phyloP scores from a whole-genome alignment of 768 basidiomycete species.

The Clitopilus passeckerianus region DNA sequence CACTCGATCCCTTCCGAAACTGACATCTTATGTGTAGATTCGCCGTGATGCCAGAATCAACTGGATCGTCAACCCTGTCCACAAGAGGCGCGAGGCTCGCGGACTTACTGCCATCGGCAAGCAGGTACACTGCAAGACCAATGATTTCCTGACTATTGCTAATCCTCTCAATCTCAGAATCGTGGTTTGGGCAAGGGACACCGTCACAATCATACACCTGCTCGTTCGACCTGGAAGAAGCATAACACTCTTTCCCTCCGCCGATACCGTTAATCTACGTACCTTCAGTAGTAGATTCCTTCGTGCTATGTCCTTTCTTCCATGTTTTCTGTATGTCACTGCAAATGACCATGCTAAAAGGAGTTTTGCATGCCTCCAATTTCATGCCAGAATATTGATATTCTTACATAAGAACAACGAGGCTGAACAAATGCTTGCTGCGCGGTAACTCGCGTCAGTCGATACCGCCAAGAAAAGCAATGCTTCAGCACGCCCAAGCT shows the following conservation, averaged over 20 bases:
- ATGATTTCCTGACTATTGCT: slow-evolving; percentile 4
- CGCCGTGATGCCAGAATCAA: slow-evolving; percentile 96
- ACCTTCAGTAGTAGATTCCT: slow-evolving; percentile 10
- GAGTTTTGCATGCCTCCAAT: slow-evolving; percentile 6
- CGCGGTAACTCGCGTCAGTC: too few relatives aligned
- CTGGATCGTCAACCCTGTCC: slow-evolving; percentile 98
- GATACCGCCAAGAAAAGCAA: background rate
- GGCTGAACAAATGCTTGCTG: too few relatives aligned
- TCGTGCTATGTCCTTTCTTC: slow-evolving; percentile 15
- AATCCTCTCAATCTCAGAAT: slow-evolving; percentile 50
- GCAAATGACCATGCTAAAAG: slow-evolving; percentile 12
- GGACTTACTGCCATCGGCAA: slow-evolving; percentile 97
- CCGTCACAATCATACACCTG: slow-evolving; percentile 89
- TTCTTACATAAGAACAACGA: background rate
- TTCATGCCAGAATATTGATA: background rate
- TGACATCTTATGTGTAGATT: slow-evolving; percentile 46
- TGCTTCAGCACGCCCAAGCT: too few relatives aligned
- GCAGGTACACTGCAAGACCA: slow-evolving; percentile 48
- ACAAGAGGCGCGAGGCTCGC: slow-evolving; percentile 97
- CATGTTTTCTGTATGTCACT: slow-evolving; percentile 6
- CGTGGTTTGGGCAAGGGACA: slow-evolving; percentile 96
- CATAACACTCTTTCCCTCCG: slow-evolving; percentile 97
- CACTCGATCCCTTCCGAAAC: slow-evolving; percentile 3
- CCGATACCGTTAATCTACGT: slow-evolving; percentile 69
- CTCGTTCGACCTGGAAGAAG: slow-evolving; percentile 90